These are phyloP conservation scores for Leishmania mexicana DNA, from an alignment of 208 protist genomes.

Conservation along the genomic window DNA sequence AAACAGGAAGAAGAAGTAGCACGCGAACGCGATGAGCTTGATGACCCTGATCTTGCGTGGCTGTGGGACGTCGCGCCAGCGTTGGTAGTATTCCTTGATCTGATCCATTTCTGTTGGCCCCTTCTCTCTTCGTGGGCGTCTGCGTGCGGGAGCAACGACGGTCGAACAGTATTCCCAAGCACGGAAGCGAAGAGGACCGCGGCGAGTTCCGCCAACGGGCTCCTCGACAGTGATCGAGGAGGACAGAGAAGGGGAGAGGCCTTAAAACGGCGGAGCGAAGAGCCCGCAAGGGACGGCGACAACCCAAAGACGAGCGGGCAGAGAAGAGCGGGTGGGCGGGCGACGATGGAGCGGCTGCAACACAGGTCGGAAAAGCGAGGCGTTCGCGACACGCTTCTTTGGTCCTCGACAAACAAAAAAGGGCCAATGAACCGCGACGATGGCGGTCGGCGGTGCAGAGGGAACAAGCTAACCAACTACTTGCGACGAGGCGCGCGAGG, in stretches of 20 bases:
- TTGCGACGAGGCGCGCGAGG: neutral
- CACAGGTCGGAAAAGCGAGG: no score
- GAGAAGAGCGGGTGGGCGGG: no score
- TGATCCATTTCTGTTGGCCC: slow-evolving; percentile 39
- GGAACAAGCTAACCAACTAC: no score
- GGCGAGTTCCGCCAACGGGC: no score
- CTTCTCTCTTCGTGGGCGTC: neutral
- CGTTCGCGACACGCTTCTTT: neutral
- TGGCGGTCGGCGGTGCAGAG: neutral
- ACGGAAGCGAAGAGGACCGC: neutral
- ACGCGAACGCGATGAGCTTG: slow-evolving; percentile 50
- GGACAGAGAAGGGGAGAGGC: neutral
- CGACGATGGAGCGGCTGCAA: no score
- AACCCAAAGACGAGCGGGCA: no score
- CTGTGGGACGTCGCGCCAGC: slow-evolving; percentile 60
- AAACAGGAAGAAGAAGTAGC: slow-evolving; percentile 66
- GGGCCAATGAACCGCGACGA: neutral
- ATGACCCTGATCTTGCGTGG: slow-evolving; percentile 71
- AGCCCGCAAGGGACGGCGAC: no score
- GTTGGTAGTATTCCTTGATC: slow-evolving; percentile 36
- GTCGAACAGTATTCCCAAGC: neutral
- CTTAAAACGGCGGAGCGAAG: no score
- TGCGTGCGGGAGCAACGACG: neutral
- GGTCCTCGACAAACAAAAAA: neutral
- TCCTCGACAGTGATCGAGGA: neutral